phyloP scores from a whole-genome alignment of 306 rosid species.

The Benincasa hispida region DNA sequence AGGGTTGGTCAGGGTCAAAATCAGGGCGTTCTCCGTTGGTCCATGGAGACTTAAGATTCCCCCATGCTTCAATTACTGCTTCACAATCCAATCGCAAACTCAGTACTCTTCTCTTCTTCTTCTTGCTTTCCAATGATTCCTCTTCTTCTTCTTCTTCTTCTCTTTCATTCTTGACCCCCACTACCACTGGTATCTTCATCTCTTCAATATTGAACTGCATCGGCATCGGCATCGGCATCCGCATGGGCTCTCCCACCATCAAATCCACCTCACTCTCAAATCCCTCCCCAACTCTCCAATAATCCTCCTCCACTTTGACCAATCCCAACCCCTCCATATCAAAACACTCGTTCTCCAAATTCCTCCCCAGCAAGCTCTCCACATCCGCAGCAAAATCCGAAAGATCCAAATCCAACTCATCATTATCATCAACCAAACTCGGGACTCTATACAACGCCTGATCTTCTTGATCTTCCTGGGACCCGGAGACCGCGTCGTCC shows the following conservation, averaged over 20 bases:
- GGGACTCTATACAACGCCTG: not conserved
- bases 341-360: conserved; percentile 52
- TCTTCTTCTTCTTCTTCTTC: not conserved
- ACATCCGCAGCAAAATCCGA: conserved; percentile 82
- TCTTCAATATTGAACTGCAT: conserved; percentile 21
- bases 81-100: conserved; percentile 58
- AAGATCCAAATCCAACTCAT: conserved; percentile 19
- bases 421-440: too few species aligned
- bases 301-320: conserved; percentile 20
- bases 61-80: conserved; percentile 64
- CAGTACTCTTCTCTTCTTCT: conserved; percentile 24
- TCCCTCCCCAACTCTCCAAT: not conserved
- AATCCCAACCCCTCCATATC: conserved; percentile 79
- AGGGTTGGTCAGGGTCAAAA: conserved; percentile 29
- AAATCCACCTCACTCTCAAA: conserved; percentile 24
- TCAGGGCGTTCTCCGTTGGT: conserved; percentile 49
- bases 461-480: conserved; percentile 44
- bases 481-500: conserved; percentile 21
- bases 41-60: conserved; percentile 56
- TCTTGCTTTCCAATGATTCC: not conserved
- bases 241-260: conserved; percentile 38
- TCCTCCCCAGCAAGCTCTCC: conserved; percentile 66
- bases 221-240: too few species aligned
- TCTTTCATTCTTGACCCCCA: conserved; percentile 3
- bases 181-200: not conserved